phyloP scores from a whole-genome alignment of 148 eudicot species.

The Camellia sinensis region DNA sequence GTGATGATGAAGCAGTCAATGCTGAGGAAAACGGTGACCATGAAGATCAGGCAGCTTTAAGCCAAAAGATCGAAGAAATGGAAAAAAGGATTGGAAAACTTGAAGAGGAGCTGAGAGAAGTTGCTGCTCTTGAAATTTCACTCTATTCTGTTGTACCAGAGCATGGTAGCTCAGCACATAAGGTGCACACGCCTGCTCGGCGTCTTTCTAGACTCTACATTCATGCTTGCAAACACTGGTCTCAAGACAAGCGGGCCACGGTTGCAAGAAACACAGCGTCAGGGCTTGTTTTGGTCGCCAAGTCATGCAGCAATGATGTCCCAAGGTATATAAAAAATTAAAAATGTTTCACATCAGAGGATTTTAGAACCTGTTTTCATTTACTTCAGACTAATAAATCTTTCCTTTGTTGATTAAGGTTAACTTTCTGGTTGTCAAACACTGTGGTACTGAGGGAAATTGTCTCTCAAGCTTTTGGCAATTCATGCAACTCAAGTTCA shows the following conservation, averaged over 20 bases:
- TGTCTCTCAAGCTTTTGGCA: conserved; percentile 63
- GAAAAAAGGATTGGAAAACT: conserved; percentile 65
- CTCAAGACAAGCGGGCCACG: conserved; percentile 60
- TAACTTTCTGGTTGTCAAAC: conserved; percentile 90
- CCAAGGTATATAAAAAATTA: conserved; percentile 48
- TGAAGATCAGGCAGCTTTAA: conserved; percentile 34
- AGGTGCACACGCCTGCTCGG: conserved; percentile 88
- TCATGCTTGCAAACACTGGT: conserved; percentile 76
- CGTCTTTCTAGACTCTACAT: conserved; percentile 82
- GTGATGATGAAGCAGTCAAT: conserved; percentile 41
- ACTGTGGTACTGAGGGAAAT: conserved; percentile 75
- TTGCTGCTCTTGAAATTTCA: conserved; percentile 83
- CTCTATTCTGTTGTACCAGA: conserved; percentile 79
- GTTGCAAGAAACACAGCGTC: conserved; percentile 71
- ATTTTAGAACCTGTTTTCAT: not conserved
- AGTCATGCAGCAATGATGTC: conserved; percentile 80
- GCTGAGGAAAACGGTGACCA: conserved; percentile 27
- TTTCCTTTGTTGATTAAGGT: conserved; percentile 45
- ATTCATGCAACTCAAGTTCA: conserved; percentile 42
- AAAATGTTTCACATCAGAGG: not conserved
- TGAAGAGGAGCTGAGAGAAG: conserved; percentile 83
- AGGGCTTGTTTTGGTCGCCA: conserved; percentile 79
- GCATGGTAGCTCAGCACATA: conserved; percentile 90
- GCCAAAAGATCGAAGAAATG: conserved; percentile 53
- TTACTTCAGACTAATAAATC: conserved; percentile 2